phyloP scores from a whole-genome alignment of 1,139 yeast species.

The Saccharomycopsis phalli region DNA sequence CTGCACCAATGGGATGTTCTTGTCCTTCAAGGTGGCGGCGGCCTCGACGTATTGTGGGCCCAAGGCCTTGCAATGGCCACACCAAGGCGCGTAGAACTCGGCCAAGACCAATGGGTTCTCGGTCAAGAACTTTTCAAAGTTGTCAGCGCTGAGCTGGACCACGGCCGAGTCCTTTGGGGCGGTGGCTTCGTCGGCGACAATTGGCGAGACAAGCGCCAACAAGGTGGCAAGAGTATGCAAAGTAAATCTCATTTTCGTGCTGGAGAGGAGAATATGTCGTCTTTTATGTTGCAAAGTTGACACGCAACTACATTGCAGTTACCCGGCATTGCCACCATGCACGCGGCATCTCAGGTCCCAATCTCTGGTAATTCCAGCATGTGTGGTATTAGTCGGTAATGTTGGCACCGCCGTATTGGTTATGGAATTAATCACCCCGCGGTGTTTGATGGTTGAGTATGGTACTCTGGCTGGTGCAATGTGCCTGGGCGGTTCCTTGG shows the following conservation, averaged over 20 bases:
- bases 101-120: conserved; percentile 78
- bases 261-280: background rate
- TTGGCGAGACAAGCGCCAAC: conserved; percentile 22
- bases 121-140: conserved; percentile 56
- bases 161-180: conserved; percentile 86
- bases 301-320: too few relatives aligned
- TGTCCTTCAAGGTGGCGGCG: conserved; percentile 60
- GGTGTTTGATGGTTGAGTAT: too few relatives aligned
- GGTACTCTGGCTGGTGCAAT: too few relatives aligned
- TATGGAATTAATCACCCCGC: too few relatives aligned
- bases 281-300: background rate
- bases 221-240: conserved; percentile 17
- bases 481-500: too few relatives aligned
- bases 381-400: too few relatives aligned
- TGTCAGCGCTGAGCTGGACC: conserved; percentile 57
- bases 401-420: too few relatives aligned
- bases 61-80: conserved; percentile 94
- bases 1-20: conserved; percentile 75
- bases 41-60: conserved; percentile 90
- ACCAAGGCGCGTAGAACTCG: conserved; percentile 98
- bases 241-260: conserved; percentile 15
- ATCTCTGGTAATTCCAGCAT: too few relatives aligned
- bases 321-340: too few relatives aligned
- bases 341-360: too few relatives aligned
- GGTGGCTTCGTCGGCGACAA: conserved; percentile 38